phyloP scores from a whole-genome alignment of 352 stramenopile species.

The Poterioochromonas sp. region DNA sequence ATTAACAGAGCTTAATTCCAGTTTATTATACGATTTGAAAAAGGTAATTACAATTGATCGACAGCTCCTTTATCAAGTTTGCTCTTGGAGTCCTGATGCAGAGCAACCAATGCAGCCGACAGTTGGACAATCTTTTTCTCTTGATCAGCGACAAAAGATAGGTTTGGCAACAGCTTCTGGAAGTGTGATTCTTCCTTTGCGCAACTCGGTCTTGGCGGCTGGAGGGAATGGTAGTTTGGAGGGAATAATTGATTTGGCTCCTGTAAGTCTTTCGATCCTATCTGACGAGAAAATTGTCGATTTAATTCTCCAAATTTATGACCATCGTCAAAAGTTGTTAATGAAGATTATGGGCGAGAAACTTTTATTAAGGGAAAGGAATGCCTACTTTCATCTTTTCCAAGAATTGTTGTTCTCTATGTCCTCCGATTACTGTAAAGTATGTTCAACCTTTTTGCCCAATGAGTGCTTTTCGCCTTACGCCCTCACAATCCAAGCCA shows the following conservation, averaged over 20 bases:
- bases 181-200: too few species aligned
- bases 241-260: conserved; percentile 1
- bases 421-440: not conserved
- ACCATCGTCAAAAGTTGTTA: not conserved
- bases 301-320: not conserved
- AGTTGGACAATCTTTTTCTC: too few species aligned
- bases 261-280: not conserved
- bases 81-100: too few species aligned
- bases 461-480: not conserved
- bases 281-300: not conserved
- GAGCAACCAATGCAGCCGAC: not conserved
- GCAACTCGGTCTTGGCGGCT: not conserved
- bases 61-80: not conserved
- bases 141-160: too few species aligned
- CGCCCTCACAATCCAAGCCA: not conserved
- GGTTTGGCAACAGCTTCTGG: too few species aligned
- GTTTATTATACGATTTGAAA: not conserved
- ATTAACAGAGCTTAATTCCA: not conserved
- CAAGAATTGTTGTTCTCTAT: not conserved
- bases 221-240: not conserved
- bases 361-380: not conserved
- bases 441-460: not conserved
- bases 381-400: not conserved
- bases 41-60: not conserved
- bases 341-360: not conserved